Base-by-base conservation (phyloP, 176 grass and related monocot genomes). In the Oryza brachyantha region DNA sequence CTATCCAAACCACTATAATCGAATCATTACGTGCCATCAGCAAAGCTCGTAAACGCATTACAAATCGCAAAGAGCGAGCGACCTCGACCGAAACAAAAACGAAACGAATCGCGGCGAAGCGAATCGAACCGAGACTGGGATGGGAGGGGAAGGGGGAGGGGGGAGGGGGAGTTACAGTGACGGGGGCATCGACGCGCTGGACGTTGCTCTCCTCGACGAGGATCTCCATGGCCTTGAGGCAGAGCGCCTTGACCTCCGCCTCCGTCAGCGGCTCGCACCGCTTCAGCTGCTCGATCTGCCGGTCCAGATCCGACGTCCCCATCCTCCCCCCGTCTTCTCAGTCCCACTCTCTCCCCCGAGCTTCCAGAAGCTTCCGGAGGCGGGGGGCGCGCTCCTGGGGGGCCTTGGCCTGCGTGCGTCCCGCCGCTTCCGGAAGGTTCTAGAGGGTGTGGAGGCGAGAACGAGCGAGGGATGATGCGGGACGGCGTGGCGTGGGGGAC, bases 151-250 rank as follows among this genome's bases (percentile, higher is more conserved):
- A 40, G 7, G 41, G 9, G 13, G 29, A 8, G 27, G 0, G 29
- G 14, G 3, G 41, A 24, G 13, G 31, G 24, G 16, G 42, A 63
- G 75, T 42, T 12, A 99, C 96, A 55, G 96, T 99, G 54, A 99
- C 96, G 25, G 96, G 96, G 52, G 96, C 96, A 41, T 95, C 92
- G 52, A 99, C 90, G 61, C 96, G 87, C 72, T 99, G 92, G 37
- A 99, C 96, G 62, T 95, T 99, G 83, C 96, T 99, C 92, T 99
- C 96, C 86, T 99, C 96, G 64, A 99, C 92, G 35, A 99, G 92
- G 88, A 99, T 99, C 81, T 99, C 92, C 92, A 93, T 99, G 92
- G 96, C 96, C 88, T 99, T 99, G 84, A 91, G 90, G 74, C 96
- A 99, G 41, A 99, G 96, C 25, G 90, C 90, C 85, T 99, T 99